phyloP scores from a whole-genome alignment of 176 grass and related monocot species.

The Oryza brachyantha region DNA sequence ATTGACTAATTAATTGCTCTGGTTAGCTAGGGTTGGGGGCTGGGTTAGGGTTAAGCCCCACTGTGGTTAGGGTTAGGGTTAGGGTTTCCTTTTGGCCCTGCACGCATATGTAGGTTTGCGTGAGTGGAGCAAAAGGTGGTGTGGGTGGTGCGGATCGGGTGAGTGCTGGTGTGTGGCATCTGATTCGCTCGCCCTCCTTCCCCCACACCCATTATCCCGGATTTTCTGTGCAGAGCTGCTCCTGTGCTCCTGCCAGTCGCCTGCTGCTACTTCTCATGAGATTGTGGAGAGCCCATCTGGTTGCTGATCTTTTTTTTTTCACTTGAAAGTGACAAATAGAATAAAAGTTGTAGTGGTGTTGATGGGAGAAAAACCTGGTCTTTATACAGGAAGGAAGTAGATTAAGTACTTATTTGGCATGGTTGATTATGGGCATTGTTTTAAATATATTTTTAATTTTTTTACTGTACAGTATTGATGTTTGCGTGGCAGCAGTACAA shows the following conservation, averaged over 20 bases:
- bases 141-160: slow-evolving; percentile 39
- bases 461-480: too few relatives aligned
- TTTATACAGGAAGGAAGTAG: too few relatives aligned
- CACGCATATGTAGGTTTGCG: slow-evolving; percentile 6
- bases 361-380: too few relatives aligned
- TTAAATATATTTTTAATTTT: too few relatives aligned
- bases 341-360: too few relatives aligned
- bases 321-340: neutral
- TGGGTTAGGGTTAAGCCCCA: slow-evolving; percentile 13
- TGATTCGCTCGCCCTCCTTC: slow-evolving; percentile 47
- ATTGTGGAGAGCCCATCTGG: too few relatives aligned
- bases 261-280: too few relatives aligned
- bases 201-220: slow-evolving; percentile 23
- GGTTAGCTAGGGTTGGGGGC: slow-evolving; percentile 12
- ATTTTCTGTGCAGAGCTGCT: slow-evolving; percentile 23
- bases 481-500: neutral
- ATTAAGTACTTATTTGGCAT: too few relatives aligned
- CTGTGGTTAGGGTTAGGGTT: slow-evolving; percentile 59
- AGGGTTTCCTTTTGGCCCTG: slow-evolving; percentile 50
- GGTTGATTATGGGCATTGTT: too few relatives aligned
- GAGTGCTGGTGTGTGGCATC: slow-evolving; percentile 49
- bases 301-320: neutral
- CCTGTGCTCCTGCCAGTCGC: neutral
- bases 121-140: slow-evolving; percentile 40
- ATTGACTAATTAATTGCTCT: neutral